Conservation (phyloP, 2,329 filamentous ascomycete species). For the Metarhizium sp. region DNA sequence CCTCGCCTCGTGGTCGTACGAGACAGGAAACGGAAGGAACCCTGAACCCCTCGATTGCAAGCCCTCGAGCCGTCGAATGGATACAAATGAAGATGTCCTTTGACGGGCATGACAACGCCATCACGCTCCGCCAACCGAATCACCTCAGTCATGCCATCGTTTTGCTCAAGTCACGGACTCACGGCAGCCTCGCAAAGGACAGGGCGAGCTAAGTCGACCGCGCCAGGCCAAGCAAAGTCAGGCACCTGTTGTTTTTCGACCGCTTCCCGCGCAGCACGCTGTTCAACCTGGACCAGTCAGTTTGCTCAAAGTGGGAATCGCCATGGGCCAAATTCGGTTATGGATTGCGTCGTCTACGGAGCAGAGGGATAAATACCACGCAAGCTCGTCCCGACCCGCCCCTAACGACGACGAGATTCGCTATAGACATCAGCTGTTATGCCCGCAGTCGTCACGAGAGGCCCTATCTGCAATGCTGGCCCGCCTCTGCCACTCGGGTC, state of each 20-base stretch:
- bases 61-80: neutral
- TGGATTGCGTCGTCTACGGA: neutral
- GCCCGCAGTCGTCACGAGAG: conserved; percentile 4
- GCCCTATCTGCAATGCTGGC: neutral
- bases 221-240: neutral
- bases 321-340: neutral
- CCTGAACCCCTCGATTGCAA: neutral
- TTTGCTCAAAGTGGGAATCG: neutral
- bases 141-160: neutral
- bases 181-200: neutral
- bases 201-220: neutral
- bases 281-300: neutral
- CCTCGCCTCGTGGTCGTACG: neutral
- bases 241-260: neutral
- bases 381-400: neutral
- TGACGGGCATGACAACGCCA: neutral
- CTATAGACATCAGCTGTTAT: conserved; percentile 1
- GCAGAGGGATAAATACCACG: neutral
- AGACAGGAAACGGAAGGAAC: neutral
- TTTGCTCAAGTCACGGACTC: neutral
- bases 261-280: neutral
- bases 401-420: conserved; percentile 1
- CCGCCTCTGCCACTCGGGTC: neutral
- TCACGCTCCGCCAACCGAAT: neutral
- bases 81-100: neutral